Conservation (phyloP, 768 basidiomycete species). For the Boletus rex-veris region DNA sequence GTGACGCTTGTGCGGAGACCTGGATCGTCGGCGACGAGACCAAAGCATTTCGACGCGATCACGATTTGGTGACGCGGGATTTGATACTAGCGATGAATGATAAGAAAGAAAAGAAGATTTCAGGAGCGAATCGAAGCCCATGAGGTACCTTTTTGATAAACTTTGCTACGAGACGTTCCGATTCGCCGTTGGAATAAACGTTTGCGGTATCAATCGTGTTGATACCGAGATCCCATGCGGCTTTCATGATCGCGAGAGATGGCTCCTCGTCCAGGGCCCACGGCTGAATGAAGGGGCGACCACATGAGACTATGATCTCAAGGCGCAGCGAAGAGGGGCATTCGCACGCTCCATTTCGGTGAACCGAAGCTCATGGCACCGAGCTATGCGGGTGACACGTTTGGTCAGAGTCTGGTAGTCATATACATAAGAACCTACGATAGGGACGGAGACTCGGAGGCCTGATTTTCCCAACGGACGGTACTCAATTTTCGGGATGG, state of each 20-base stretch:
- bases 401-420: neutral
- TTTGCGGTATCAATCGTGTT: slow-evolving; percentile 40
- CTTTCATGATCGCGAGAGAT: slow-evolving; percentile 34
- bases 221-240: slow-evolving; percentile 40
- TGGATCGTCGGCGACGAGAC: slow-evolving; percentile 11
- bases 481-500: slow-evolving; percentile 20
- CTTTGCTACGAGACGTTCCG: slow-evolving; percentile 35
- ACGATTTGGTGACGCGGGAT: slow-evolving; percentile 34
- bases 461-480: slow-evolving; percentile 27
- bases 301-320: neutral
- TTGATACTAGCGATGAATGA: slow-evolving; percentile 15
- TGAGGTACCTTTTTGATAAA: slow-evolving; percentile 34
- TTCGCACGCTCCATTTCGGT: slow-evolving; percentile 28
- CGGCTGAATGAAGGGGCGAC: slow-evolving; percentile 1
- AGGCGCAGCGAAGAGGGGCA: neutral
- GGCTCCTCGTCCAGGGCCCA: slow-evolving; percentile 30
- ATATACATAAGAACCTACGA: slow-evolving; percentile 16
- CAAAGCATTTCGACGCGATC: slow-evolving; percentile 29
- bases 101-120: slow-evolving; percentile 1
- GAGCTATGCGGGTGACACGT: slow-evolving; percentile 10
- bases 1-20: neutral
- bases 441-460: slow-evolving; percentile 33
- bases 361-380: slow-evolving; percentile 29
- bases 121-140: neutral
- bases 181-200: slow-evolving; percentile 34